Conservation (phyloP, 805 yeast species). For the Nakazawaea molendinolei region DNA sequence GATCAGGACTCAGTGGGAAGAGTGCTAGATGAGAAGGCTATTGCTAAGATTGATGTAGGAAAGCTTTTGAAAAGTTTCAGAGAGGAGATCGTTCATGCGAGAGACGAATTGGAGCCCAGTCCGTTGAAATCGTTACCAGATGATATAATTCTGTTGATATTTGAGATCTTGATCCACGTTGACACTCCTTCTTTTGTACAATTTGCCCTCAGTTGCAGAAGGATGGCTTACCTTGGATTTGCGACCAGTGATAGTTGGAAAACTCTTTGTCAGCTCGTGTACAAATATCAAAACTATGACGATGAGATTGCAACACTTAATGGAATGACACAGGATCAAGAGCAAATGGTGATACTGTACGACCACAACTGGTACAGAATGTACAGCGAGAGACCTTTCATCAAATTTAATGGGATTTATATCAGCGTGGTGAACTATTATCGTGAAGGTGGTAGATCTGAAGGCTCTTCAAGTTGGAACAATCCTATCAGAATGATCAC, state of each 20-base stretch:
- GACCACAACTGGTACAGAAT: constrained; percentile 40
- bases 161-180: constrained; percentile 36
- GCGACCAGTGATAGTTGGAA: constrained; percentile 43
- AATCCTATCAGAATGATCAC: constrained; percentile 81
- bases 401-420: constrained; percentile 79
- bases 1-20: constrained; percentile 7
- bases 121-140: constrained; percentile 42
- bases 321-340: constrained; percentile 27
- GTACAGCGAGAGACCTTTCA: constrained; percentile 62
- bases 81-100: constrained; percentile 19
- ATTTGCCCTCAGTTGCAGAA: constrained; percentile 52
- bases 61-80: constrained; percentile 31
- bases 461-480: constrained; percentile 57
- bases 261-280: constrained; percentile 40
- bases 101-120: constrained; percentile 30
- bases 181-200: constrained; percentile 64
- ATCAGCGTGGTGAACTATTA: constrained; percentile 80
- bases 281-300: constrained; percentile 48
- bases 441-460: constrained; percentile 73
- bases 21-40: constrained; percentile 26
- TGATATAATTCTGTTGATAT: constrained; percentile 49
- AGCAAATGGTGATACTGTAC: constrained; percentile 33
- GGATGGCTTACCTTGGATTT: constrained; percentile 52
- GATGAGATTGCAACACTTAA: constrained; percentile 32
- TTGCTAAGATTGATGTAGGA: constrained; percentile 36